Conservation (phyloP, 192 early-diverging fungal genomes). For the Entomortierella chlamydospora region DNA sequence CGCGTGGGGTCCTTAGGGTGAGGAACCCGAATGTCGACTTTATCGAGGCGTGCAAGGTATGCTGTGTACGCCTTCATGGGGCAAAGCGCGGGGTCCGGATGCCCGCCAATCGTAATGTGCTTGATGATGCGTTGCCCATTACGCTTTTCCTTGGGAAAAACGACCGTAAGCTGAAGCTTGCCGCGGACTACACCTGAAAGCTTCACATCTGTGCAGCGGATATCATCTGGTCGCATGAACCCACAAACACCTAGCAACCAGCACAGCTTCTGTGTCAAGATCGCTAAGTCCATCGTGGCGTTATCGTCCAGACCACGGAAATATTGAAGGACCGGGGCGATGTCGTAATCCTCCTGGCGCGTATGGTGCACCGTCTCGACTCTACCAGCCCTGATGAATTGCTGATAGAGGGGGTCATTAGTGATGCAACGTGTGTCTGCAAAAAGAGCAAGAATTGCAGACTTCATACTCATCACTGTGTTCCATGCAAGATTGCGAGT, state of each 20-base stretch:
- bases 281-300: neutral
- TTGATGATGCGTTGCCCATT: constrained; percentile 12
- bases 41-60: constrained; percentile 1
- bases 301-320: neutral
- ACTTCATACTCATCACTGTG: constrained; percentile 11
- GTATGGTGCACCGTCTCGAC: neutral
- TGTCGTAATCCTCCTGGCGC: constrained; percentile 2
- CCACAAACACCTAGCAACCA: constrained; percentile 20
- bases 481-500: constrained; percentile 8
- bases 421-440: constrained; percentile 2
- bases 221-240: constrained; percentile 31
- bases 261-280: constrained; percentile 8
- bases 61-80: constrained; percentile 3
- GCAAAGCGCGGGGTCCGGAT: constrained; percentile 1
- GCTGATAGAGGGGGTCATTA: neutral
- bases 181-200: neutral
- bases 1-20: neutral
- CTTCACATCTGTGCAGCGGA: constrained; percentile 6
- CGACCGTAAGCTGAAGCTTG: constrained; percentile 4
- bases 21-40: too few species aligned
- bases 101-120: neutral
- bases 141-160: constrained; percentile 25
- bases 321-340: neutral
- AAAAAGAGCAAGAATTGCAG: constrained; percentile 13
- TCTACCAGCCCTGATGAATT: neutral